phyloP scores from a whole-genome alignment of 2,329 filamentous ascomycete species.

The Exophiala sp. region DNA sequence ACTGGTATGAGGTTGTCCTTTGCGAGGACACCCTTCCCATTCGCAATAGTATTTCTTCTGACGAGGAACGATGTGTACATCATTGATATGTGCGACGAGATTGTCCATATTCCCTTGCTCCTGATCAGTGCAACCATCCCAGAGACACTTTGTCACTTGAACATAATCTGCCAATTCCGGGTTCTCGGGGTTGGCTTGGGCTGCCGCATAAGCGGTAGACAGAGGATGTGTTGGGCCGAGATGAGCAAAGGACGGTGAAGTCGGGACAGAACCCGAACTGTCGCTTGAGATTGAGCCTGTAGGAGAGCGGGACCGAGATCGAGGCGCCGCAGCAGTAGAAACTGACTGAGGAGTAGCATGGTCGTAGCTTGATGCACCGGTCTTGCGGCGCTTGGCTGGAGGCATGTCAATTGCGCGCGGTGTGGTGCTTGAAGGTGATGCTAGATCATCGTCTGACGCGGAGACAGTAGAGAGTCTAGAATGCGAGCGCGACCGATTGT shows the following conservation, averaged over 20 bases:
- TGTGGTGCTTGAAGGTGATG: constrained; percentile 24
- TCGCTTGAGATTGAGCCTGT: constrained; percentile 78
- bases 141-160: constrained; percentile 70
- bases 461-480: constrained; percentile 33
- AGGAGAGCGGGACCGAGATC: constrained; percentile 37
- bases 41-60: constrained; percentile 99
- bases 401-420: constrained; percentile 36
- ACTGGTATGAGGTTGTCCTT: constrained; percentile 86
- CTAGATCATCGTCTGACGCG: constrained; percentile 31
- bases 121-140: constrained; percentile 66
- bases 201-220: constrained; percentile 32
- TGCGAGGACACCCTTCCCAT: constrained; percentile 83
- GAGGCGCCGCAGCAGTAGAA: not conserved
- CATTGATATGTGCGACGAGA: constrained; percentile 77
- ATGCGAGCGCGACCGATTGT: constrained; percentile 44
- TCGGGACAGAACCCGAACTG: constrained; percentile 77
- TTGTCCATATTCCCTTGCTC: constrained; percentile 75
- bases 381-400: constrained; percentile 46
- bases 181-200: constrained; percentile 29
- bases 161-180: constrained; percentile 28
- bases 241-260: constrained; percentile 60
- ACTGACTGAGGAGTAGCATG: constrained; percentile 47
- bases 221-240: constrained; percentile 38
- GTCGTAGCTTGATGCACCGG: constrained; percentile 41
- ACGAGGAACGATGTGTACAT: constrained; percentile 85